These are phyloP conservation scores for Nadsonia commutata DNA, from an alignment of 1,139 yeast genomes.

Conservation along the genomic window DNA sequence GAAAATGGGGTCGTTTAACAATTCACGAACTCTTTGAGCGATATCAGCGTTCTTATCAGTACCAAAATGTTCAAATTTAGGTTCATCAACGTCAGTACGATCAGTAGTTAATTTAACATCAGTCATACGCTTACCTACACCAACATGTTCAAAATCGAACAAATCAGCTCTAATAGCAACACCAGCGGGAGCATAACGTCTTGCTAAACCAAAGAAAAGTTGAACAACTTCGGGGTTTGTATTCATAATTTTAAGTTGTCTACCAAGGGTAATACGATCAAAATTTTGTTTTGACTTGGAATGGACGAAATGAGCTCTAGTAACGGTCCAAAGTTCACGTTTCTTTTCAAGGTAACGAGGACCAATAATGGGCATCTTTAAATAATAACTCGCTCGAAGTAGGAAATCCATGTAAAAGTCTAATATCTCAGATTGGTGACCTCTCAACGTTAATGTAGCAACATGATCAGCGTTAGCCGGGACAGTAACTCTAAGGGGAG, in stretches of 20 bases:
- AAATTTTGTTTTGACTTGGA: slow-evolving; percentile 92
- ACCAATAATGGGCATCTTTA: slow-evolving; percentile 71
- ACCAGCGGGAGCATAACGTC: slow-evolving; percentile 65
- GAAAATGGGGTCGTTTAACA: slow-evolving; percentile 54
- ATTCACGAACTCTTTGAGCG: slow-evolving; percentile 56
- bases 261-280: slow-evolving; percentile 71
- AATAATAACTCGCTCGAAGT: slow-evolving; percentile 74
- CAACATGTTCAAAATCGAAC: slow-evolving; percentile 43
- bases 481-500: slow-evolving; percentile 57
- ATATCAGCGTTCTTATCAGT: slow-evolving; percentile 34
- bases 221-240: slow-evolving; percentile 78
- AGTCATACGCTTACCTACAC: slow-evolving; percentile 24
- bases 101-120: slow-evolving; percentile 15
- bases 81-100: slow-evolving; percentile 5
- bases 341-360: slow-evolving; percentile 53
- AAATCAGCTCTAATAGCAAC: slow-evolving; percentile 71
- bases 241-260: slow-evolving; percentile 64
- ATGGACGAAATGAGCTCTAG: slow-evolving; percentile 84
- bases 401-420: slow-evolving; percentile 77
- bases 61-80: slow-evolving; percentile 3
- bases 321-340: slow-evolving; percentile 87
- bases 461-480: slow-evolving; percentile 53
- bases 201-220: slow-evolving; percentile 63
- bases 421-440: slow-evolving; percentile 56
- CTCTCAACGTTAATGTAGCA: slow-evolving; percentile 48